These are phyloP conservation scores for Vitis hybrid DNA, from an alignment of 177 flowering plant species.

Conservation along the genomic window DNA sequence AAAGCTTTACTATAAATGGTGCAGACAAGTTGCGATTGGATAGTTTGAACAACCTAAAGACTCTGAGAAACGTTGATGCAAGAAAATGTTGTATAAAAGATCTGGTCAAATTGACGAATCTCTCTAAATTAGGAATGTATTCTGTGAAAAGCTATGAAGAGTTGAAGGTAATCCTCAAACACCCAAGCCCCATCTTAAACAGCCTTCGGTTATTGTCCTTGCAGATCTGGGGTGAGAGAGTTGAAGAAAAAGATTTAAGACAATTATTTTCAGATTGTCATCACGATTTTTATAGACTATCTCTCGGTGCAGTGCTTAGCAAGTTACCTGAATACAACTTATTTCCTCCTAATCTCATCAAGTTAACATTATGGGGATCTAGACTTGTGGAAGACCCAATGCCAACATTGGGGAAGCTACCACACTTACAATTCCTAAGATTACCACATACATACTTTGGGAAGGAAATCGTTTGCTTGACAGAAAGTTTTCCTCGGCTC, in stretches of 20 bases:
- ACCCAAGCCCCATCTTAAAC: background rate
- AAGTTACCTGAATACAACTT: conserved; percentile 3
- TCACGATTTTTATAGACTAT: background rate
- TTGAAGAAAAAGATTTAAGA: background rate
- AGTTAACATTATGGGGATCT: conserved; percentile 1
- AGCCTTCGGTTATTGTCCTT: conserved; percentile 11
- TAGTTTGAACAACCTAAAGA: conserved; percentile 4
- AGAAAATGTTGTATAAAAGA: conserved; percentile 2
- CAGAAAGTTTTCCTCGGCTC: conserved; percentile 14
- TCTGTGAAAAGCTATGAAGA: no score
- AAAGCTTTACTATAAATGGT: background rate
- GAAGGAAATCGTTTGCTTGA: conserved; percentile 11
- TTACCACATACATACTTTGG: background rate
- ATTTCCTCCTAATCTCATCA: conserved; percentile 12
- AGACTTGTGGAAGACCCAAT: conserved; percentile 23
- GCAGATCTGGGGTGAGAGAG: no score
- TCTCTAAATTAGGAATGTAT: conserved; percentile 5
- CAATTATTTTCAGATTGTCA: background rate
- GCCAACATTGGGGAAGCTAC: conserved; percentile 23
- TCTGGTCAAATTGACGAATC: conserved; percentile 9
- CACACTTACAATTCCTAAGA: background rate
- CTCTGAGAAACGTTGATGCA: conserved; percentile 1
- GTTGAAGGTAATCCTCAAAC: no score
- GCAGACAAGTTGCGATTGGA: conserved; percentile 2
- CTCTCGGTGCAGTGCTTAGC: background rate